Conservation (phyloP, 352 stramenopile genomes). For the Phytopythium aichiense region DNA sequence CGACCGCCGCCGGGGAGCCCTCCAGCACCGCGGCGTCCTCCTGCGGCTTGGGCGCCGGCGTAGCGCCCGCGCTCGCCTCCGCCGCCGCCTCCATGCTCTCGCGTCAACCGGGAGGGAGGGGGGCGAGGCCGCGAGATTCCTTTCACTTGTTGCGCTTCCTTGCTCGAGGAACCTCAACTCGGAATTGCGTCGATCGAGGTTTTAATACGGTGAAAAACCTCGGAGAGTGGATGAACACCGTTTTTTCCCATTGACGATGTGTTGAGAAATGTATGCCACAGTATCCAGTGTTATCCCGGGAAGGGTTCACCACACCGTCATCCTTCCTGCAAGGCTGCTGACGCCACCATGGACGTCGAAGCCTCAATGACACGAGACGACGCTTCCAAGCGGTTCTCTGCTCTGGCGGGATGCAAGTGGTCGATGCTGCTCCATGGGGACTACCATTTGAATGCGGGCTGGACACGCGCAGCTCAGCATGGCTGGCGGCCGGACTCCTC, state of each 20-base stretch:
- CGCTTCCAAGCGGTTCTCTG: neutral
- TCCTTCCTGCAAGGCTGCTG: neutral
- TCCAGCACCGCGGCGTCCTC: neutral
- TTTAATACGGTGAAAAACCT: neutral
- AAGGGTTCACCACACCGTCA: no score
- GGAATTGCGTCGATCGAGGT: neutral
- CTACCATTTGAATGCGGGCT: neutral
- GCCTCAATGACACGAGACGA: no score
- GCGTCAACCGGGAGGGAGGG: neutral
- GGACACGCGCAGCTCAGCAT: neutral
- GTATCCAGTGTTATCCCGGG: neutral
- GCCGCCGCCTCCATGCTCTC: conserved; percentile 1
- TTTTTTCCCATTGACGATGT: neutral
- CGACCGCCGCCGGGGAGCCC: neutral
- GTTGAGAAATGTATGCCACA: neutral
- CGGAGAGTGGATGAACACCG: neutral
- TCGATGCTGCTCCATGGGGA: neutral
- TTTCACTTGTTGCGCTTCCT: neutral
- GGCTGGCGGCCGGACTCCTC: neutral
- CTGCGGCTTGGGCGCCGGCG: neutral
- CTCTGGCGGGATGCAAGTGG: neutral
- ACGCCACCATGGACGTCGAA: neutral
- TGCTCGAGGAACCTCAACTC: conserved; percentile 2
- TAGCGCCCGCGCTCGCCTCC: neutral
- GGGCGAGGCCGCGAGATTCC: neutral